Base-by-base conservation (phyloP, 2,329 filamentous ascomycete species). In the Trichoderma citrinoviride region DNA sequence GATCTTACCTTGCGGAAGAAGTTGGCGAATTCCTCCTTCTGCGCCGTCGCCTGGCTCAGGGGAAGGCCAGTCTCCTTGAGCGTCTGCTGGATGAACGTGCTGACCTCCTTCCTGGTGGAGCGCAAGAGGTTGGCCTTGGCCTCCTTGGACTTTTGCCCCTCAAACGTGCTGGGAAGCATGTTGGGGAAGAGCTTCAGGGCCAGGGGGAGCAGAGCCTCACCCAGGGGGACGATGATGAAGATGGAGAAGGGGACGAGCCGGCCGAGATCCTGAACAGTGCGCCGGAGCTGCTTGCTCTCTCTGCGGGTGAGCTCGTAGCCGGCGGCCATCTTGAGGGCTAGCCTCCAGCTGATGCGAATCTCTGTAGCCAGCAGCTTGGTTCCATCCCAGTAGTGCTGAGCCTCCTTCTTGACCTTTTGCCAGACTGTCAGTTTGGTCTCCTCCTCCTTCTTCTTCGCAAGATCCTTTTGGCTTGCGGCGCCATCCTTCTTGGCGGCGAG, bases 1-100 rank as follows among this genome's bases (percentile, higher is more conserved):
- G 92, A 88, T 61, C 95, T 85, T 68, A 98, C 87, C 82, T 99
- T 99, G 76, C 92, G 90, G 89, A 99, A 99, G 80, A 99, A 99
- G 73, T 94, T 92, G 67, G 90, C 85, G 72, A 99, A 99, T 76
- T 98, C 95, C 71, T 97, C 93, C 74, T 90, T 93, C 75, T 95
- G 93, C 17, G 94, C 89, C 61, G 90, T 96, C 53, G 90, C 88
- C 2, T 87, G 84, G 63, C 90, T 96, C 69, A 99, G 80, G 0
- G 95, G 95, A 56, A 98, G 82, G 57, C 95, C 95, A n/a, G 92
- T 95, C 80, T 99, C 95, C 71, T 89, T 90, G 65, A 99, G 80
- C 0, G 95, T 99, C 71, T 91, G 87, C 66, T 91, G 90, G 67
- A 99, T 82, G 79, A 99, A 98, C 67, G 82, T 85, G 77, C 93